phyloP scores from a whole-genome alignment of 179 eudicot species.

The Sideroxylon spinosum region DNA sequence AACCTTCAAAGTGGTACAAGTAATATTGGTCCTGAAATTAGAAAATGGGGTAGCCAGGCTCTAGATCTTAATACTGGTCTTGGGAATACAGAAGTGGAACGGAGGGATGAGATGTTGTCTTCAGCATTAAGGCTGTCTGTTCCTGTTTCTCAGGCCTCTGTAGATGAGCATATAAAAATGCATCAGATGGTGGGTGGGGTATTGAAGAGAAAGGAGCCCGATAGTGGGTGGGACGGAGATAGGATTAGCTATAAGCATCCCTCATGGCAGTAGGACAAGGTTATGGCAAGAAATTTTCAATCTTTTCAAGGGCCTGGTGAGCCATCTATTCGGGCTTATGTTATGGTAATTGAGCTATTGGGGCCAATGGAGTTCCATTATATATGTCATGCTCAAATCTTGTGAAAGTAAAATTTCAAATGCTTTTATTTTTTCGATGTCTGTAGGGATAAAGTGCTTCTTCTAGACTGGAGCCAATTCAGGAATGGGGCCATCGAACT shows the following conservation, averaged over 20 bases:
- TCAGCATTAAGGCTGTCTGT: conserved; percentile 32
- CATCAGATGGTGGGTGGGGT: conserved; percentile 39
- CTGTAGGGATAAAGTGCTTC: conserved; percentile 6
- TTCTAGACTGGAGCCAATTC: background rate
- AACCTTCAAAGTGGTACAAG: conserved; percentile 34
- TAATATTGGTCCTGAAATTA: conserved; percentile 31
- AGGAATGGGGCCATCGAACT: background rate
- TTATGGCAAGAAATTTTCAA: background rate
- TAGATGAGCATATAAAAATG: conserved; percentile 42
- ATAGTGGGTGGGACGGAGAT: conserved; percentile 60
- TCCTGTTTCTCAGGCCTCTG: conserved; percentile 34
- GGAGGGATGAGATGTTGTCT: conserved; percentile 38
- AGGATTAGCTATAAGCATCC: conserved; percentile 52
- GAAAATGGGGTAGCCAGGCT: conserved; percentile 50
- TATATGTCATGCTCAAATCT: background rate
- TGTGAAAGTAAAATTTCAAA: background rate
- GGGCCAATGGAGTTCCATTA: no score
- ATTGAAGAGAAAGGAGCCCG: conserved; percentile 61
- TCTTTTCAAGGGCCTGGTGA: background rate
- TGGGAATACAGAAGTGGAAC: conserved; percentile 37
- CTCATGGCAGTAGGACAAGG: conserved; percentile 42
- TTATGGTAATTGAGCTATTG: background rate
- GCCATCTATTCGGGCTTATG: background rate
- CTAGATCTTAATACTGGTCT: conserved; percentile 64
- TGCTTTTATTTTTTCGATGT: background rate